Evolutionary conservation across 73 alveolate genomes (phyloP).

Genomic region (Paramecium biaurelia): DNA sequence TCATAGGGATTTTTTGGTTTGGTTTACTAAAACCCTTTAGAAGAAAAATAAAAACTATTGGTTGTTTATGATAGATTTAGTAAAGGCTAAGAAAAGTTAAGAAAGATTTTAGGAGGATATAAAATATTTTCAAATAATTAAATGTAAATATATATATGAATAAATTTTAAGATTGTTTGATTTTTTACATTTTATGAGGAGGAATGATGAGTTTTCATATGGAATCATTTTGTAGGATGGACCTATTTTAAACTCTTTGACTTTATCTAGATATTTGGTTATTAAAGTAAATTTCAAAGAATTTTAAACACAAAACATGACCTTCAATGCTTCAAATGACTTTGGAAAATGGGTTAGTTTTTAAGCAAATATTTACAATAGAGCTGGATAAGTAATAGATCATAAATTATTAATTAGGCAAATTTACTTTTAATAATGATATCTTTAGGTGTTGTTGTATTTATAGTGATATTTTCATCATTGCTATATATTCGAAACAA

Average conservation of each 20-base stretch:
- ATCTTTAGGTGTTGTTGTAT: neutral
- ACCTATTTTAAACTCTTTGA: neutral
- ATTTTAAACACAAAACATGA: neutral
- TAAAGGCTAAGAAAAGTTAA: neutral
- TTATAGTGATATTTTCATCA: neutral
- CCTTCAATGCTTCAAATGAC: conserved; percentile 14
- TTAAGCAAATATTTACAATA: neutral
- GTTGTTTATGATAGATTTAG: neutral
- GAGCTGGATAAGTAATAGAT: neutral
- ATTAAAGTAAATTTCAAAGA: neutral
- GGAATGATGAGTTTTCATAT: neutral
- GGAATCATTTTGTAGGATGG: neutral
- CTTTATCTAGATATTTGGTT: neutral
- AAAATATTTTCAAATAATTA: neutral
- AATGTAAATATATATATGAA: neutral
- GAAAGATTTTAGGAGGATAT: neutral
- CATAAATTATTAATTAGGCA: neutral
- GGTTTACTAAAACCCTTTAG: neutral
- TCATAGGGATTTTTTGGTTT: neutral
- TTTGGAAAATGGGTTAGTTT: conserved; percentile 26
- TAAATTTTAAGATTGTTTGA: neutral
- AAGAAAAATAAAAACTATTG: neutral
- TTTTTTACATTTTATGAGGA: neutral
- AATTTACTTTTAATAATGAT: neutral
- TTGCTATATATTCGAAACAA: neutral